Evolutionary conservation across 164 flowering plant species (phyloP), one percentile per base, ranked within the genome.

Genomic region (Cinnamomum micranthum): DNA sequence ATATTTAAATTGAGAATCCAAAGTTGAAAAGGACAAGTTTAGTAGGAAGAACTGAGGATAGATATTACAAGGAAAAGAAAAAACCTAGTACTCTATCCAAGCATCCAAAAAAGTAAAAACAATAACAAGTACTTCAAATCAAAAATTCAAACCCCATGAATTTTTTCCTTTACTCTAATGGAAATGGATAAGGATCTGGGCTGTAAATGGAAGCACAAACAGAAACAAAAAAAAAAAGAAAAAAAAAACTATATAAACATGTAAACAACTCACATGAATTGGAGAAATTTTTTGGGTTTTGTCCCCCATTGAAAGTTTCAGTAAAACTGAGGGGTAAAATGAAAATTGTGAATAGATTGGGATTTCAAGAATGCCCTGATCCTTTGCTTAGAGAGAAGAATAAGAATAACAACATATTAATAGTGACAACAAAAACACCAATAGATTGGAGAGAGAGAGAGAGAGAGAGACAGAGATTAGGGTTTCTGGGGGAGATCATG

Each of bases 181-280:
- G 50, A 65, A 70, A 23, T 9, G 24, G 70, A 71, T 71, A 65
- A 76, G 28, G 73, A 71, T 70, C 69, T 62, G 31, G 60, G 71
- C 71, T 74, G 52, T 66, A 68, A 41, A 68, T 64, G 6, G 67
- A 0, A 23, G 24, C 25, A 13, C 10, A 2, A 13, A 25, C 5
- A 4, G 17, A 25, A 24, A 1, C 0, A 0, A 24, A 24, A 24
- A 24, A 1, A 25, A 25, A 25, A 25, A 25, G 1, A 25, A 25
- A 25, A 25, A 25, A 25, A 22, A 22, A 22, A 64, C 28, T 22
- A 25, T 24, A 24, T 24, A 64, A n/a, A 64, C 23, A 64, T 25
- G 67, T 13, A 25, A 10, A 23, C 15, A 64, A 64, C 25, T 25
- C 67, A 64, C 15, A 64, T 6, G 28, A 64, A 13, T 22, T 23